Base-by-base conservation (phyloP, 495 filamentous ascomycete genomes). In the Penicillium malachiteum region DNA sequence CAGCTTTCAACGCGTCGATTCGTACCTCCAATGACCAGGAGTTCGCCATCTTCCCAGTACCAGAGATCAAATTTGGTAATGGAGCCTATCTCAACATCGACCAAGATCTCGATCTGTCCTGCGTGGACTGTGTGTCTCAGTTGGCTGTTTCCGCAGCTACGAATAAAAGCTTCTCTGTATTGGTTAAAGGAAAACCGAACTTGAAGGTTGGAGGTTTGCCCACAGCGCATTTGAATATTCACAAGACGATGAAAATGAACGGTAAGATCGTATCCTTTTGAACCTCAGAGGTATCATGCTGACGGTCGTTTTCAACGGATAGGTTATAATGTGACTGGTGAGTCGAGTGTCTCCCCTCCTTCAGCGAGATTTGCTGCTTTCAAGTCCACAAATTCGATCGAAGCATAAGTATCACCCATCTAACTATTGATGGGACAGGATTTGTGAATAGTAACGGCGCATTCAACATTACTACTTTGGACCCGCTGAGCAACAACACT, bases 311-410 rank as follows among this genome's bases (percentile, higher is more conserved):
- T 13, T 18, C 14, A 13, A 44, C 7, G 9, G 45, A 9, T 32
- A 69, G 66, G 64, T 3, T 67, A 62, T 21, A 60, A 71, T 60
- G 50, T 65, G 7, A 58, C 60, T 32, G 63, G 68, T 71, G 49
- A 42, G 52, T 26, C 21, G 46, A 49, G 8, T 46, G 31, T 32
- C 12, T 5, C 3, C 0, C 1, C 16, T 14, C 16, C 16, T n/a
- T 34, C 30, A 26, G 21, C 21, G 21, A 26, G 21, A 26, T 26
- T 26, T 26, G 2, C 21, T 4, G 21, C 21, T 4, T 26, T 26
- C 1, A 4, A 26, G 21, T 26, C 21, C 4, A 26, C 21, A 26
- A 26, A 26, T 26, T 26, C 21, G 21, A 26, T 26, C 4, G 4
- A 26, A 26, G 4, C 2, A 26, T 4, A 26, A 26, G 21, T 4